Percentiles rank a stretch among this genome's conserved stretches.
These are phyloP conservation scores for Plasmodium vivax DNA, from an alignment of 169 alveolate genomes.

Conservation along the genomic window DNA sequence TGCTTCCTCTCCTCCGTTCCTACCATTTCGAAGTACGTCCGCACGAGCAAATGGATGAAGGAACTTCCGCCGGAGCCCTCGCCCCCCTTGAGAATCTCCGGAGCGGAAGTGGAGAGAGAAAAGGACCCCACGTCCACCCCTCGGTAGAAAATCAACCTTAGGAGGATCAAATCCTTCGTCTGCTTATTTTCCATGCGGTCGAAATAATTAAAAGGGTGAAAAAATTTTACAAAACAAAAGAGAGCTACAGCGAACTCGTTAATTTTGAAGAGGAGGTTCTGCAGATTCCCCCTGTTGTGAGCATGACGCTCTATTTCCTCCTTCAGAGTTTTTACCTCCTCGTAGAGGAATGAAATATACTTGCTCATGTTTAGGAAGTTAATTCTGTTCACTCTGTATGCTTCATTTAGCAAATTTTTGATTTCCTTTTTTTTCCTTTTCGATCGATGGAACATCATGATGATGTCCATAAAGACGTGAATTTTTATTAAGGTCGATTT, in stretches of 20 bases:
- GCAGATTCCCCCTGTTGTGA: neutral
- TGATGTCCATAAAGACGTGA: constrained; percentile 47
- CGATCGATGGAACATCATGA: constrained; percentile 29
- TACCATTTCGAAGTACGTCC: constrained; percentile 57
- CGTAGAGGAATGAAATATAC: constrained; percentile 37
- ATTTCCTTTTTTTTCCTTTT: constrained; percentile 11
- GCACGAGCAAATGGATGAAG: constrained; percentile 14
- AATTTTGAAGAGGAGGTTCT: neutral
- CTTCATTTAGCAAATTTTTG: neutral
- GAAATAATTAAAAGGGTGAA: constrained; percentile 20
- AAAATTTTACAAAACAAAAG: constrained; percentile 41
- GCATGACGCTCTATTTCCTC: constrained; percentile 2
- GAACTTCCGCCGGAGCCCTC: neutral
- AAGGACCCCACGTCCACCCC: neutral
- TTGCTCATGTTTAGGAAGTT: constrained; percentile 9
- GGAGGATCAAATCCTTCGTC: constrained; percentile 10
- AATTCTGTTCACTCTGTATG: constrained; percentile 9
- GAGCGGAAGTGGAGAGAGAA: neutral
- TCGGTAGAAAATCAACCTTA: constrained; percentile 2
- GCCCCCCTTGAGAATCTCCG: neutral
- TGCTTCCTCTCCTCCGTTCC: neutral
- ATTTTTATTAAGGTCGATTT: constrained; percentile 23
- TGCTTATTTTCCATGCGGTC: constrained; percentile 16
- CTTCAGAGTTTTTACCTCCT: constrained; percentile 31
- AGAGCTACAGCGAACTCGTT: constrained; percentile 38